A percentile compares a stretch with the other conserved stretches of the same genome.
phyloP scores from a whole-genome alignment of 2,329 filamentous ascomycete species.

The Stagonosporopsis tanaceti region DNA sequence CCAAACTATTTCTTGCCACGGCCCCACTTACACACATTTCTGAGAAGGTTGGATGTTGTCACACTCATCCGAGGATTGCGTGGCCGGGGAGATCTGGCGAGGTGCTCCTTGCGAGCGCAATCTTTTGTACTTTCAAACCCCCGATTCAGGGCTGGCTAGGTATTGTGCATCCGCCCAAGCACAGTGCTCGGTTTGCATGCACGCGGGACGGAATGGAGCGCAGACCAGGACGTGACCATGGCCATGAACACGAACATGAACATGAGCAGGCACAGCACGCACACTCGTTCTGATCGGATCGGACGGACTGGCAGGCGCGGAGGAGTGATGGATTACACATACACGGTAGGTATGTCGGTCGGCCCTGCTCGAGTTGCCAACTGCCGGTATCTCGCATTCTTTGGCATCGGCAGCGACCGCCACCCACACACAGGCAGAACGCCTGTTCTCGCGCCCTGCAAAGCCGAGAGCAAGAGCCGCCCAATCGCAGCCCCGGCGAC shows the following conservation, averaged over 20 bases:
- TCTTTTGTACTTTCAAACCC: not conserved
- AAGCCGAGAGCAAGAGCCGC: not conserved
- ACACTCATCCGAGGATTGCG: not conserved
- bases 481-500: not conserved
- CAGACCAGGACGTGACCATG: no score
- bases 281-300: not conserved
- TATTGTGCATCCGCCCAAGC: not conserved
- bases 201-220: not conserved
- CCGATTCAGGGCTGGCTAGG: not conserved
- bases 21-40: not conserved
- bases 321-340: not conserved
- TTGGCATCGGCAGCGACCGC: not conserved
- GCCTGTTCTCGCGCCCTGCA: not conserved
- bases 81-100: conserved; percentile 5
- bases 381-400: no score
- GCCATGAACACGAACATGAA: not conserved
- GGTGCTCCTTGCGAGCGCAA: conserved; percentile 4
- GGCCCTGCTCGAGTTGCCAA: no score
- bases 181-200: not conserved
- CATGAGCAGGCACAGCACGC: not conserved
- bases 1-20: not conserved
- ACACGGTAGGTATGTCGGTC: no score
- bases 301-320: not conserved
- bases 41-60: not conserved
- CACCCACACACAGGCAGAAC: not conserved